These are phyloP conservation scores for Fennellomyces sp. DNA, from an alignment of 371 early-diverging fungal genomes.

Conservation along the genomic window DNA sequence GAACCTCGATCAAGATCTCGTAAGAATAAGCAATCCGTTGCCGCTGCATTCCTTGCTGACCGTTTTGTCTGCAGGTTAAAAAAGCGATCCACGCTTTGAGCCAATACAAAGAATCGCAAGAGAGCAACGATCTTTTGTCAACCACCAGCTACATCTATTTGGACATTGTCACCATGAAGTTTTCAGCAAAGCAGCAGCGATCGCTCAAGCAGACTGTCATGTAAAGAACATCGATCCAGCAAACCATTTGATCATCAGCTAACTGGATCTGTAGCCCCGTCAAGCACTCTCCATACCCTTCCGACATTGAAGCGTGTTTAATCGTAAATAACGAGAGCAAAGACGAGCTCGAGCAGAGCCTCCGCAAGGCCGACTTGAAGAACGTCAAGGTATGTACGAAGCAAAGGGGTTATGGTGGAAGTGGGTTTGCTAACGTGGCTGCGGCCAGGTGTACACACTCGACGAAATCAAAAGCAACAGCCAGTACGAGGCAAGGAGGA, in stretches of 20 bases:
- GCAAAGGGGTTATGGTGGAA: background rate
- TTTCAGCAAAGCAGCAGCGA: background rate
- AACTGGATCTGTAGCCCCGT: background rate
- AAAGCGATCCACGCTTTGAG: background rate
- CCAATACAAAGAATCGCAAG: background rate
- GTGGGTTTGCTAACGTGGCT: background rate
- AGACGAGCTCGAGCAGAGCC: background rate
- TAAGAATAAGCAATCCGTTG: no score
- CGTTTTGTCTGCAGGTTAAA: no score
- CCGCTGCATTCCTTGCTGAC: no score
- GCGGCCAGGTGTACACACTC: background rate
- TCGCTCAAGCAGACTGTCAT: background rate
- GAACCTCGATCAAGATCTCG: no score
- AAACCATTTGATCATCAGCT: background rate
- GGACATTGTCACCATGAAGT: background rate
- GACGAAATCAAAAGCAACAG: background rate
- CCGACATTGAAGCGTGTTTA: background rate
- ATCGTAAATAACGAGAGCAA: background rate
- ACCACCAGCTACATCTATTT: background rate
- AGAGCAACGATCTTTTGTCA: background rate
- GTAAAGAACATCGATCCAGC: background rate
- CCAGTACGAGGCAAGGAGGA: background rate
- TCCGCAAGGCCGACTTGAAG: background rate
- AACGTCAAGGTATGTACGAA: background rate
- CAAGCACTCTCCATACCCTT: background rate